Base-by-base conservation (phyloP, 257 asterid genomes). In the Verbascum thapsus region DNA sequence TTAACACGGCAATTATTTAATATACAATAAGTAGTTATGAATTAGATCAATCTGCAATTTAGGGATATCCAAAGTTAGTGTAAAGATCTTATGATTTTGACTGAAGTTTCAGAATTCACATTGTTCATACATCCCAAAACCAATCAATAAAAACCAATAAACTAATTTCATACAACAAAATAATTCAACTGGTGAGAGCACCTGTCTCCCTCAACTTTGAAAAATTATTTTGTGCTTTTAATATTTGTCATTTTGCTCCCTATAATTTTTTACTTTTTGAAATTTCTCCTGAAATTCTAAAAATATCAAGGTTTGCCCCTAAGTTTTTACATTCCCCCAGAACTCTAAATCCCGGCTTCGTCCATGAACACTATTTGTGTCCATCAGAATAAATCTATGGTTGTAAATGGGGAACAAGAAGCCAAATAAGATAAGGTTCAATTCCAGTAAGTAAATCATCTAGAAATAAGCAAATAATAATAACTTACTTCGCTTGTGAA, bases 401-500 rank as follows among this genome's bases (percentile, higher is more conserved):
- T 26, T 52, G 13, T 10, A 53, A 54, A 30, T 40, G 15, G 47
- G 30, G 20, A 18, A 37, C 50, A 17, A 30, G 40, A 45, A 37
- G 43, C 34, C 20, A 12, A 26, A 61, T 15, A 37, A 32, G 38
- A 56, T 6, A 50, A 54, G 42, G 63, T 45, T 40, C 45, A 55
- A 53, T 26, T n/a, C n/a, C n/a, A n/a, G n/a, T 12, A 2, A 45
- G 35, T 6, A 68, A 60, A 23, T 0, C 26, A 63, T 48, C 15
- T 26, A n/a, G 66, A 23, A 20, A n/a, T 42, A 69, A 64, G 32
- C 47, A 67, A 72, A 61, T 3, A 3, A n/a, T 19, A 63, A 15
- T 6, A 51, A 80, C 97, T 80, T 63, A 92, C 99, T 89, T 70
- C 81, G 69, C 65, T 79, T 80, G 68, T 89, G 85, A 70, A 89